Conservation (phyloP, 2,329 filamentous ascomycete species). For the Stenocarpella maydis region DNA sequence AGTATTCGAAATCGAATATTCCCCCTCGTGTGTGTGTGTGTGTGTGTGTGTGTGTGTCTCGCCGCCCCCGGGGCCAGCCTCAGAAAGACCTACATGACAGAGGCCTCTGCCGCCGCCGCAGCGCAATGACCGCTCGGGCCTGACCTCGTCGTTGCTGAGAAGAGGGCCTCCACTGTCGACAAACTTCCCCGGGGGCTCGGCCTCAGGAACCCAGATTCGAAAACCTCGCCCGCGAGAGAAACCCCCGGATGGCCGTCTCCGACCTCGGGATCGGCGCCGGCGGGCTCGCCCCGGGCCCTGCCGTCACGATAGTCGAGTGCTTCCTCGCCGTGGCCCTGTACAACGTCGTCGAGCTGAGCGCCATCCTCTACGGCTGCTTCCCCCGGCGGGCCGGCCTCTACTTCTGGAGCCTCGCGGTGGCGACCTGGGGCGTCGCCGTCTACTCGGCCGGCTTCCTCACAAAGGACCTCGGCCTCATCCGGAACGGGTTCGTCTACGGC, state of each 20-base stretch:
- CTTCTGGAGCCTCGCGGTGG: slow-evolving; percentile 30
- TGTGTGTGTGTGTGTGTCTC: not conserved
- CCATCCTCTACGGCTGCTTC: slow-evolving; percentile 28
- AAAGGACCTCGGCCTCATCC: slow-evolving; percentile 13
- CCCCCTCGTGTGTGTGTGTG: too few species aligned
- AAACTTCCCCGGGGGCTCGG: not conserved
- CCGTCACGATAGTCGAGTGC: slow-evolving; percentile 18
- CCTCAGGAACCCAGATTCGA: not conserved
- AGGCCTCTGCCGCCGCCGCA: slow-evolving; percentile 1
- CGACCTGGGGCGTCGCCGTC: slow-evolving; percentile 20
- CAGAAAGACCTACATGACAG: not conserved
- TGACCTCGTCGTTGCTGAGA: not conserved
- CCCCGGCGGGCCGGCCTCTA: slow-evolving; percentile 15
- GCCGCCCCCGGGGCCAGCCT: not conserved
- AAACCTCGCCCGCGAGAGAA: not conserved
- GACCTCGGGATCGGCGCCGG: slow-evolving; percentile 18
- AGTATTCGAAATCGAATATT: not conserved
- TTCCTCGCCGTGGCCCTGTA: slow-evolving; percentile 23
- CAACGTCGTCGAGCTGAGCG: slow-evolving; percentile 19
- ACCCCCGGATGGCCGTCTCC: slow-evolving; percentile 15
- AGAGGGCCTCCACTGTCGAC: not conserved
- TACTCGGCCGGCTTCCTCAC: slow-evolving; percentile 27
- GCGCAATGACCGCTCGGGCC: not conserved
- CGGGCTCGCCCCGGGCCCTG: slow-evolving; percentile 6
- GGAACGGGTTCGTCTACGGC: slow-evolving; percentile 1